phyloP scores from a whole-genome alignment of 768 basidiomycete species.

The Suillus hirtellus region DNA sequence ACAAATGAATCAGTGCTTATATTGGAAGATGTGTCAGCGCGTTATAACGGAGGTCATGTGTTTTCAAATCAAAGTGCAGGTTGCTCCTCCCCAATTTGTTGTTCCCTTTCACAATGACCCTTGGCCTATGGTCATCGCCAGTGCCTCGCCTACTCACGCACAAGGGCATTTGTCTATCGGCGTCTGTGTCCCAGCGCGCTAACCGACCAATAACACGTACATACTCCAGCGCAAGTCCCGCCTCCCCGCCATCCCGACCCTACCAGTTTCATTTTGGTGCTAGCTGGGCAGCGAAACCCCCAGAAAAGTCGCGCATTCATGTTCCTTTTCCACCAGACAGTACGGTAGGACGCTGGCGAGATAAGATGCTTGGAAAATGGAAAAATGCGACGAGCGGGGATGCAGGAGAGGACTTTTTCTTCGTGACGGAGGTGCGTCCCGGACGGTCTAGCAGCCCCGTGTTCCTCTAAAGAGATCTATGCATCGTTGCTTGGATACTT shows the following conservation, averaged over 20 bases:
- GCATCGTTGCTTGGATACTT: slow-evolving; percentile 13
- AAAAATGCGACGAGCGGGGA: slow-evolving; percentile 39
- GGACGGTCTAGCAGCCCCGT: not conserved
- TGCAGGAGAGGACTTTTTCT: slow-evolving; percentile 65
- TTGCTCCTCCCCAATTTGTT: not conserved
- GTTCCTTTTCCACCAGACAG: slow-evolving; percentile 59
- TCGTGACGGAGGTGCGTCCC: slow-evolving; percentile 63
- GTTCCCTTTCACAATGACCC: not conserved
- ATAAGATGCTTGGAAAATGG: slow-evolving; percentile 53
- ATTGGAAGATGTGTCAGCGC: not conserved
- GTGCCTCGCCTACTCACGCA: slow-evolving; percentile 19
- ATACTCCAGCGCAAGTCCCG: slow-evolving; percentile 16
- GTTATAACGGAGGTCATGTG: slow-evolving; percentile 23
- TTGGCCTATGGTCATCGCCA: not conserved
- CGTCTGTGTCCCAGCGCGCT: slow-evolving; percentile 6
- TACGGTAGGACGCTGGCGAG: slow-evolving; percentile 68
- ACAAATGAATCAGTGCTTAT: not conserved
- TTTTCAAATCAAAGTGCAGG: not conserved
- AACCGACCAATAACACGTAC: not conserved
- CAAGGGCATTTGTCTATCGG: slow-evolving; percentile 4
- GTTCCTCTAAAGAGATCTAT: slow-evolving; percentile 5
- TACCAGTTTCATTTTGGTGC: slow-evolving; percentile 77
- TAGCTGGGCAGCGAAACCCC: slow-evolving; percentile 77
- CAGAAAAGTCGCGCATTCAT: slow-evolving; percentile 35
- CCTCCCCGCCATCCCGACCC: slow-evolving; percentile 40